Percentiles rank a stretch among this genome's conserved stretches.
phyloP scores from a whole-genome alignment of 1,284 basidiomycete species.

The Marasmius sp. region DNA sequence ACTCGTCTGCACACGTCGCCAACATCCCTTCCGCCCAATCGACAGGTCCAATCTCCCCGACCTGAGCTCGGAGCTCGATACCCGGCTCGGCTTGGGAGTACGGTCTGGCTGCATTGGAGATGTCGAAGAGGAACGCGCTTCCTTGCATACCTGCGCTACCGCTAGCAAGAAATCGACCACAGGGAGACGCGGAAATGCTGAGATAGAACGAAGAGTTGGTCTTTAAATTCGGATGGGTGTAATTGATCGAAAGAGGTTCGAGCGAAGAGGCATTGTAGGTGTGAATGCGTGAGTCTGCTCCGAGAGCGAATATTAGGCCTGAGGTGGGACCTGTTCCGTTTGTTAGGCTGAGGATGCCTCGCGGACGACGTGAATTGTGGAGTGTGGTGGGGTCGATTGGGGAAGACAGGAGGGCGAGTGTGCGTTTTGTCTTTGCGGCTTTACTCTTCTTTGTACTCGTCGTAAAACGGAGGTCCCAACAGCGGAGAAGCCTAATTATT shows the following conservation, averaged over 20 bases:
- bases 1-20: conserved; percentile 74
- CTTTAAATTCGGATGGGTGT: conserved; percentile 53
- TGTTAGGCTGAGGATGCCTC: conserved; percentile 63
- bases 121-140: conserved; percentile 66
- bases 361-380: conserved; percentile 53
- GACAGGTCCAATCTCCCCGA: conserved; percentile 66
- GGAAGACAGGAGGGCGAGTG: conserved; percentile 45
- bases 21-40: conserved; percentile 69
- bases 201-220: conserved; percentile 67
- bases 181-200: conserved; percentile 61
- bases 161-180: conserved; percentile 72
- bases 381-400: conserved; percentile 58
- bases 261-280: conserved; percentile 56
- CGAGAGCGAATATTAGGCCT: conserved; percentile 64
- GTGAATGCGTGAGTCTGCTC: conserved; percentile 66
- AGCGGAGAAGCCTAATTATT: conserved; percentile 53
- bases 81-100: conserved; percentile 15
- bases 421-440: conserved; percentile 31
- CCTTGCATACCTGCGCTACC: conserved; percentile 55
- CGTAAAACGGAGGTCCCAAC: conserved; percentile 68
- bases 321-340: conserved; percentile 58
- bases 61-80: conserved; percentile 46
- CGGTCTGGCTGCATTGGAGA: conserved; percentile 43
- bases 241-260: conserved; percentile 40
- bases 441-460: conserved; percentile 30